Evolutionary conservation across 768 basidiomycete genomes (phyloP), one percentile per base, ranked within the genome.

Genomic region (Hericium coralloides): DNA sequence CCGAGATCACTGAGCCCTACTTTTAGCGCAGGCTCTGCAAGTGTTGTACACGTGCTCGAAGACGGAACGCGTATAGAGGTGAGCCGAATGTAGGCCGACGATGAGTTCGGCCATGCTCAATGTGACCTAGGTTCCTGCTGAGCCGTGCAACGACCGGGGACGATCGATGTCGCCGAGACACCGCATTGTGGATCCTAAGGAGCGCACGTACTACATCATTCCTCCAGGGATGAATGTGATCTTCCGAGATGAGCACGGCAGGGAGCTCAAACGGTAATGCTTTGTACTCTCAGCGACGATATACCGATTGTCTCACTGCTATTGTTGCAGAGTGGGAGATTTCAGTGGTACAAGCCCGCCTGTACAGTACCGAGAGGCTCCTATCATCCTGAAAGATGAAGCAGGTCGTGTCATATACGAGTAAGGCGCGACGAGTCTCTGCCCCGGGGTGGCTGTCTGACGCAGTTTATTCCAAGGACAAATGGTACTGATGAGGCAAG

Each of bases 211-310:
- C 55, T 63, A 63, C 55, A 55, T 63, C 49, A 51, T 63, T 18
- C 62, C 62, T 1, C 62, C 62, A 2, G 62, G 62, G n/a, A 63
- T 63, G 62, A 61, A 41, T 18, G 62, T 61, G 25, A 61, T 63
- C 20, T 63, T 63, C 47, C 53, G 52, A 23, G 62, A 63, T 38
- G 62, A 63, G 39, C 20, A 26, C 37, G 62, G 62, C 20, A 58
- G 56, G 26, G 62, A 63, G 36, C 45, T 63, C 22, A 55, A 48
- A 41, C 57, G 62, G 62, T 56, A 56, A 36, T 38, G 59, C 52
- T 49, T 15, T 18, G 8, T 12, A 20, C 12, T 20, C 12, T 52
- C 18, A 7, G 31, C 36, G 31, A 31, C 31, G 8, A 31, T 31
- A 31, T 31, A 8, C 5, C 31, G 31, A 36, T 12, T 20, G 18